Evolutionary conservation across 306 rosid genomes (phyloP), one percentile per base, ranked within the genome.

Genomic region (Prunus mongolica): DNA sequence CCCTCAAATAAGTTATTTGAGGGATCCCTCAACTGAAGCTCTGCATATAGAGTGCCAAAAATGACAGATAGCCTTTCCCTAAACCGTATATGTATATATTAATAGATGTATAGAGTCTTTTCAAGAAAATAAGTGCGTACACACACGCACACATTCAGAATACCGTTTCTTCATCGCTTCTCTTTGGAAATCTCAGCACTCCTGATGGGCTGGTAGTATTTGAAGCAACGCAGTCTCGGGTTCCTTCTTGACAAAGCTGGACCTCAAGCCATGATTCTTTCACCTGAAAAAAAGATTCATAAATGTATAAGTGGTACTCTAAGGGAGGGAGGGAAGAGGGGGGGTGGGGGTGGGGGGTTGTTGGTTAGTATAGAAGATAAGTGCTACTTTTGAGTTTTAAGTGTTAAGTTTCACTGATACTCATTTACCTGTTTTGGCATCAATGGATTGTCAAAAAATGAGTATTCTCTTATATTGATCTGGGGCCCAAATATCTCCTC

Each of bases 131-230:
- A 60, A 12, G 22, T 56, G 62, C 25, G 4, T 25, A n/a, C 64
- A 58, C 64, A 24, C 64, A 24, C 18, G 0, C 12, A n/a, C 60
- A 19, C 28, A 14, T 24, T 20, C 18, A 10, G 47, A 71, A 65
- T 92, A 96, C 99, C 97, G 54, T 88, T 71, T 92, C 96, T 79
- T 96, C 99, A 74, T 84, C 83, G 97, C 94, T 92, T 71, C 79
- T 89, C 85, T 88, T 91, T n/a, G 98, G 97, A 86, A 96, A 87
- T 83, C 79, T 88, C 70, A 96, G 90, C 57, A 84, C 82, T 57
- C 90, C 89, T 16, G 88, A 86, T 57, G 65, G 73, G 4, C 71
- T 79, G 58, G 91, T 85, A 77, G 80, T 77, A 77, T 88, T 84
- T 64, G 93, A 88, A 60, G 86, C 85, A 38, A 69, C 70, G 63